phyloP scores from a whole-genome alignment of 805 yeast genomes.

The Metschnikowia henanensis region DNA sequence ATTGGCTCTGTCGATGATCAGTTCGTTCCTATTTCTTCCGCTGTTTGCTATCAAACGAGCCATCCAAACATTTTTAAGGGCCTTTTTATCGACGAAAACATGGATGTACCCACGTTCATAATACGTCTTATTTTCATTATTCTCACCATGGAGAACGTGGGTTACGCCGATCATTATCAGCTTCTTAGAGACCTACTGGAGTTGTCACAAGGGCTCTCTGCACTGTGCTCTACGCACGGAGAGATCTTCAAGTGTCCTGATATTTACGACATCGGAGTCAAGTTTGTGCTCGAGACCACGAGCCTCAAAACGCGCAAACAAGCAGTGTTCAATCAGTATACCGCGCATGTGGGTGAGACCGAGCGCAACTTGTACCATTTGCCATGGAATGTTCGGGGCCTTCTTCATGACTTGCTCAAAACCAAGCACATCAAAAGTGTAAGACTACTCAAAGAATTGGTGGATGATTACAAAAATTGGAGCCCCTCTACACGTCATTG shows the following conservation, averaged over 20 bases:
- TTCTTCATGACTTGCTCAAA: constrained; percentile 33
- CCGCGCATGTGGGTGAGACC: constrained; percentile 1
- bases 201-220: constrained; percentile 25
- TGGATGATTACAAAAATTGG: constrained; percentile 30
- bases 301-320: constrained; percentile 18
- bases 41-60: constrained; percentile 27
- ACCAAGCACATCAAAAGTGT: constrained; percentile 31
- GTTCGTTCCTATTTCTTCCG: constrained; percentile 35
- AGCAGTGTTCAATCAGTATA: not conserved
- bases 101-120: constrained; percentile 30
- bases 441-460: constrained; percentile 24
- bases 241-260: constrained; percentile 23
- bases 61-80: constrained; percentile 41
- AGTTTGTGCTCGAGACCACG: constrained; percentile 39
- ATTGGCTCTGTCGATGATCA: constrained; percentile 36
- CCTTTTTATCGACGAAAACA: constrained; percentile 21
- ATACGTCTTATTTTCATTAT: constrained; percentile 27
- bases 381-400: constrained; percentile 42
- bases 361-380: constrained; percentile 26
- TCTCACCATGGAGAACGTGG: constrained; percentile 35
- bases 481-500: constrained; percentile 27
- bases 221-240: constrained; percentile 23
- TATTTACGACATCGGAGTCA: constrained; percentile 31
- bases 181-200: constrained; percentile 32
- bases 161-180: constrained; percentile 30